Percentiles rank a stretch among this genome's conserved stretches.
Conservation (phyloP, 2,329 filamentous ascomycete genomes). For the Fusarium sororula region DNA sequence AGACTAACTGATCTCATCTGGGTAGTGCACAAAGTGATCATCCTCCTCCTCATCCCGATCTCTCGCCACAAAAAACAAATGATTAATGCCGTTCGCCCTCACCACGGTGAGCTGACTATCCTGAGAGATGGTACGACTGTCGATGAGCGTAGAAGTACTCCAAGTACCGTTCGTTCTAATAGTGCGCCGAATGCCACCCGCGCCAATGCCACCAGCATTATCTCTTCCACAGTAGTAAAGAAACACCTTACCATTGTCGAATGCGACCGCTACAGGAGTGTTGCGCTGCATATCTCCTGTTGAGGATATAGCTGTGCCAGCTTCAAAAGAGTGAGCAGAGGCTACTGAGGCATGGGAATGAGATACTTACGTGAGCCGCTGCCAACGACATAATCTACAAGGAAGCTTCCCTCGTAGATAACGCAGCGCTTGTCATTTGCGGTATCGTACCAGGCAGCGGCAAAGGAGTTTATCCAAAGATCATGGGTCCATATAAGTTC, state of each 20-base stretch:
- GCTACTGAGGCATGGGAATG: fast-evolving
- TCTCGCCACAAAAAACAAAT: not conserved
- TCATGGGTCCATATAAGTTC: not conserved
- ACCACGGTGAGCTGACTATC: not conserved
- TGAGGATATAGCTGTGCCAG: no score
- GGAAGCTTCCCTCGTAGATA: not conserved
- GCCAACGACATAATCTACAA: not conserved
- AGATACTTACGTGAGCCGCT: not conserved
- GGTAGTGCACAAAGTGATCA: not conserved
- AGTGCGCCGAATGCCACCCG: not conserved
- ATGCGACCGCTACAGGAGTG: not conserved
- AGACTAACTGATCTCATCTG: not conserved
- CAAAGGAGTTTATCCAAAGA: not conserved
- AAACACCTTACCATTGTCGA: not conserved
- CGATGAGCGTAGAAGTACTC: fast-evolving
- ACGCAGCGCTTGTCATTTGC: fast-evolving
- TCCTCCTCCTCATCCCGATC: not conserved
- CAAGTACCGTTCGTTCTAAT: not conserved
- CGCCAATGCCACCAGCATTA: not conserved
- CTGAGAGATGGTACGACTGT: not conserved
- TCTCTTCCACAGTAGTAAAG: not conserved
- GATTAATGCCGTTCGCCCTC: not conserved
- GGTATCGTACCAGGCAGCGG: not conserved
- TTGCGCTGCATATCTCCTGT: not conserved
- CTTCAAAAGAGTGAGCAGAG: not conserved